Conservation (phyloP, 2,329 filamentous ascomycete species). For the Ophiocordyceps robertsii region DNA sequence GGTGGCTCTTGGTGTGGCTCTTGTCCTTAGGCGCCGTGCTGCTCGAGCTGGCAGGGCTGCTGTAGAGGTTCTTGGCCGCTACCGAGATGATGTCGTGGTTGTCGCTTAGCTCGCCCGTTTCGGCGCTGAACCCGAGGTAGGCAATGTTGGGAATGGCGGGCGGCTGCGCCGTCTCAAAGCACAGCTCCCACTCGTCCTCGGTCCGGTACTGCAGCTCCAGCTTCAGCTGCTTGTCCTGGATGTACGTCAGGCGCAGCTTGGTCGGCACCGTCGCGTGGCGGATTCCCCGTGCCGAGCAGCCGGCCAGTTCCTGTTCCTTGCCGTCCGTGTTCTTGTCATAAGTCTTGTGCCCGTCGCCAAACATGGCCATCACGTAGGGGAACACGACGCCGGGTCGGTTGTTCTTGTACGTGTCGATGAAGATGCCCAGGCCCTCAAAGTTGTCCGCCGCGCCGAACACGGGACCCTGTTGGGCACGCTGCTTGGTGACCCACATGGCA, state of each 20-base stretch:
- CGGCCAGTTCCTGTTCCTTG: constrained; percentile 82
- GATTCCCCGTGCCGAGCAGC: constrained; percentile 87
- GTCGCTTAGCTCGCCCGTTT: constrained; percentile 92
- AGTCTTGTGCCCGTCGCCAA: constrained; percentile 73
- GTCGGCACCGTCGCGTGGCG: constrained; percentile 69
- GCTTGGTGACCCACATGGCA: constrained; percentile 95
- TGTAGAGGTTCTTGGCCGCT: constrained; percentile 79
- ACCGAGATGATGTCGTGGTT: constrained; percentile 95
- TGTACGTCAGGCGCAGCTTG: constrained; percentile 83
- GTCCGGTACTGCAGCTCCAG: constrained; percentile 91
- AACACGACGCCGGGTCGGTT: constrained; percentile 92
- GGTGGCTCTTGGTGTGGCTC: constrained; percentile 14
- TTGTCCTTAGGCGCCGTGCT: constrained; percentile 22
- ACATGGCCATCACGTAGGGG: constrained; percentile 97
- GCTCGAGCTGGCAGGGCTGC: constrained; percentile 26
- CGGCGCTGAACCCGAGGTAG: constrained; percentile 67
- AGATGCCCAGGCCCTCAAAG: constrained; percentile 90
- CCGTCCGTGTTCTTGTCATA: constrained; percentile 95
- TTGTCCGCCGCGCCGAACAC: constrained; percentile 82
- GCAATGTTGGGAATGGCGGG: constrained; percentile 67
- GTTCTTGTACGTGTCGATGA: constrained; percentile 99
- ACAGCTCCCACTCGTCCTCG: constrained; percentile 76
- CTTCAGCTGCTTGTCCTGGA: constrained; percentile 84
- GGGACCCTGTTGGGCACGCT: constrained; percentile 64
- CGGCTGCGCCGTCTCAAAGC: constrained; percentile 62